Evolutionary conservation across 352 stramenopile species (phyloP).

Genomic region (Pythium oligandrum): DNA sequence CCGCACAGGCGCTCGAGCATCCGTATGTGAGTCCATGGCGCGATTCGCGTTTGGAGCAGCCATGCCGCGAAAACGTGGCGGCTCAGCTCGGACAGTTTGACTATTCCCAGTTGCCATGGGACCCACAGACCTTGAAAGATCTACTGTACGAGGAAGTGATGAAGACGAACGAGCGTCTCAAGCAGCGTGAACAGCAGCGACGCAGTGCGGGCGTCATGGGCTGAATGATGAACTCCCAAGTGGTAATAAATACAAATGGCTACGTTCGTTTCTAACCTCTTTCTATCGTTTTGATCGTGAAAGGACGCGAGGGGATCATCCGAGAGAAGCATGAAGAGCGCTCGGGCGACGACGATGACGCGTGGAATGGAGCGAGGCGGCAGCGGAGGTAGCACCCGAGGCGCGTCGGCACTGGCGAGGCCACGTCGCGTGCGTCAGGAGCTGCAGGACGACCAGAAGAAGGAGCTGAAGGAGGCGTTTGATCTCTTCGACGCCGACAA

Average conservation of each 20-base stretch:
- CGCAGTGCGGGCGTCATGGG: background rate
- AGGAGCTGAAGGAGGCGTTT: conserved; percentile 91
- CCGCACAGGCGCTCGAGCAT: conserved; percentile 78
- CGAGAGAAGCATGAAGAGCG: too few species aligned
- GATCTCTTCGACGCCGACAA: conserved; percentile 93
- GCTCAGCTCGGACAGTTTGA: conserved; percentile 64
- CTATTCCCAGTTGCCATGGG: conserved; percentile 63
- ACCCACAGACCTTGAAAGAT: conserved; percentile 72
- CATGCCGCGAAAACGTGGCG: conserved; percentile 46
- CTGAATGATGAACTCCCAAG: conserved; percentile 1
- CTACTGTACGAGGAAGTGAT: conserved; percentile 83
- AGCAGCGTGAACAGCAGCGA: conserved; percentile 13
- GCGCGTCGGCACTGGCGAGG: too few species aligned
- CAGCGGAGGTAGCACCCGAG: too few species aligned
- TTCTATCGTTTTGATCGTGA: conserved; percentile 1
- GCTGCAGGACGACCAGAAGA: conserved; percentile 78
- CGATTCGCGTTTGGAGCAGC: conserved; percentile 51
- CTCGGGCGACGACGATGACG: too few species aligned
- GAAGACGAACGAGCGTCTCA: conserved; percentile 43
- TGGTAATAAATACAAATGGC: conserved; percentile 2
- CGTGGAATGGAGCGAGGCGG: too few species aligned
- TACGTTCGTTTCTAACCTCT: conserved; percentile 4
- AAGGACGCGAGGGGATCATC: too few species aligned
- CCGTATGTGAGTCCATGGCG: conserved; percentile 88
- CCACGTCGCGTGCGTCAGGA: conserved; percentile 58